Evolutionary conservation across 192 early-diverging fungal genomes (phyloP).

Genomic region (Gryganskiella cystojenkinii): DNA sequence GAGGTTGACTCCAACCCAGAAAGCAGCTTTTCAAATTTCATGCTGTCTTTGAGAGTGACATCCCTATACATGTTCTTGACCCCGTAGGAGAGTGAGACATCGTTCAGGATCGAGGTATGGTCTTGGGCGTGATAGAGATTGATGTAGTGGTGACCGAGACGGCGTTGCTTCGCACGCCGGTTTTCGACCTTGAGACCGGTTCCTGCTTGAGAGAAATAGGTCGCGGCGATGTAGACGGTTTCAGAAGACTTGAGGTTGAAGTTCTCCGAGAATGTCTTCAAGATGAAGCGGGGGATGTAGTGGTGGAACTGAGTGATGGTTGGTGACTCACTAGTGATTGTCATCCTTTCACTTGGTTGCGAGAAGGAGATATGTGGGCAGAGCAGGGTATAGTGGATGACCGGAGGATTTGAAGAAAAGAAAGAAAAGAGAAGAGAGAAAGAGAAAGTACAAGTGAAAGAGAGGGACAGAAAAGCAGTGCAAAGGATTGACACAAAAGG

Average conservation of each 20-base stretch:
- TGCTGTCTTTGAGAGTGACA: conserved; percentile 16
- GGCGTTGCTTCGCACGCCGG: not conserved
- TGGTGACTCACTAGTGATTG: conserved; percentile 1
- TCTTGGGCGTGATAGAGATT: conserved; percentile 10
- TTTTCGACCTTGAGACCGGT: conserved; percentile 9
- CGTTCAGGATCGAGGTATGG: conserved; percentile 1
- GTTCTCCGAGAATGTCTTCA: conserved; percentile 34
- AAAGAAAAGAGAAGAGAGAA: no score
- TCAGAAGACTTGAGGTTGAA: not conserved
- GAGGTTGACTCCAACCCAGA: conserved; percentile 20
- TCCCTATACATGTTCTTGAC: conserved; percentile 14
- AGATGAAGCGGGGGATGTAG: conserved; percentile 49
- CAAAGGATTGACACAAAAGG: no score
- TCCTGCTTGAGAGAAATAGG: not conserved
- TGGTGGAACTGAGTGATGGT: conserved; percentile 47
- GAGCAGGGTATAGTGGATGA: no score
- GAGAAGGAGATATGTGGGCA: no score
- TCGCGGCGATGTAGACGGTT: conserved; percentile 1
- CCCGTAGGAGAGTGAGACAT: conserved; percentile 7
- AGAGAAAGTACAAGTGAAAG: no score
- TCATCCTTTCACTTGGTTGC: no score
- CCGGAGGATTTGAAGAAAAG: no score
- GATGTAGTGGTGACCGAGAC: conserved; percentile 2
- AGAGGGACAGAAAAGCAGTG: no score
- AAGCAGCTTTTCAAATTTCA: conserved; percentile 45